Percentiles rank a stretch among this genome's conserved stretches.
Evolutionary conservation across 495 filamentous ascomycete species (phyloP).

Genomic region (Xylaria longipes): DNA sequence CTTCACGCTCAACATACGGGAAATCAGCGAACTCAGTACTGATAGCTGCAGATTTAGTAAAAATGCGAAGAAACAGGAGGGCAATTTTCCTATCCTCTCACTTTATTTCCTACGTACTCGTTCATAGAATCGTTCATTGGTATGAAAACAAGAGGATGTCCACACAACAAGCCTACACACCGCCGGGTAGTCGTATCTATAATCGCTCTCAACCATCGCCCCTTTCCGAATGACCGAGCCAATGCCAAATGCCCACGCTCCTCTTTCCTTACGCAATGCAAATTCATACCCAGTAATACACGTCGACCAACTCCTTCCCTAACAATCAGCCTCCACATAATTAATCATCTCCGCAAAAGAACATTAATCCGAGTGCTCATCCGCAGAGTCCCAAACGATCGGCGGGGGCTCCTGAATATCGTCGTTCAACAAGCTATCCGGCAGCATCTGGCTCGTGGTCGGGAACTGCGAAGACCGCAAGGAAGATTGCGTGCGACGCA

Average conservation of each 20-base stretch:
- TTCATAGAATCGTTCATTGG: not conserved
- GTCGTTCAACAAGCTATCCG: slow-evolving; percentile 60
- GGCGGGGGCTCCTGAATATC: slow-evolving; percentile 50
- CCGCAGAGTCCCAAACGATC: slow-evolving; percentile 53
- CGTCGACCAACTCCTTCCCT: not conserved
- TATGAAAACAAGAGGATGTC: not conserved
- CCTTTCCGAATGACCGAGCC: not conserved
- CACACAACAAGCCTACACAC: not conserved
- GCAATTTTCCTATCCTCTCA: not conserved
- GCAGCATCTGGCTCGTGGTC: slow-evolving; percentile 57
- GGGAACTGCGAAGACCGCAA: slow-evolving; percentile 50
- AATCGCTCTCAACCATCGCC: not conserved
- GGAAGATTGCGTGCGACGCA: slow-evolving; percentile 32
- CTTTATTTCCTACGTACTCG: not conserved
- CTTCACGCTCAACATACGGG: not conserved
- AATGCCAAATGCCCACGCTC: not conserved
- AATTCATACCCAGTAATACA: not conserved
- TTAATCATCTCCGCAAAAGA: not conserved
- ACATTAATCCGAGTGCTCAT: slow-evolving; percentile 44
- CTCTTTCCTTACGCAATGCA: not conserved
- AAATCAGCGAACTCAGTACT: not conserved
- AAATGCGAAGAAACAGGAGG: not conserved
- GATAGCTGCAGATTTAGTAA: not conserved
- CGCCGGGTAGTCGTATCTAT: not conserved
- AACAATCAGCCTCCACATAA: not conserved